These are phyloP conservation scores for Lathyrus aphaca DNA, from an alignment of 306 rosid genomes.

Conservation along the genomic window DNA sequence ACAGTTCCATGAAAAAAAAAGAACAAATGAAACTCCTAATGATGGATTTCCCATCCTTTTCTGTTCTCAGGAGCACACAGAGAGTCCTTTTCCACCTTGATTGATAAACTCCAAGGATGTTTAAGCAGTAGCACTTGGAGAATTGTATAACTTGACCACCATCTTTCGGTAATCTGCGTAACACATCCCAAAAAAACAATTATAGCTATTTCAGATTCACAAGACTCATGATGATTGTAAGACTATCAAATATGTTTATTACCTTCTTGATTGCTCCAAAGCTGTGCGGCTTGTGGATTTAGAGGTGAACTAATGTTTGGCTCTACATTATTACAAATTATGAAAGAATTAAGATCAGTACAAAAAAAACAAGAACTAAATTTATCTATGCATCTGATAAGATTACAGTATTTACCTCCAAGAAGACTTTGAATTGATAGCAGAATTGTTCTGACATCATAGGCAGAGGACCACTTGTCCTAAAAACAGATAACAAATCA, in stretches of 20 bases:
- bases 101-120: conserved; percentile 12
- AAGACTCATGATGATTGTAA: not conserved
- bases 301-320: conserved; percentile 90
- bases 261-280: conserved; percentile 98
- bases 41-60: conserved; percentile 22
- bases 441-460: conserved; percentile 47
- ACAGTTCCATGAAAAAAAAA: not conserved
- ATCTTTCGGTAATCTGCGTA: conserved; percentile 81
- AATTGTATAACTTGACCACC: conserved; percentile 93
- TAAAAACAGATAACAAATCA: not conserved
- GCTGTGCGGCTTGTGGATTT: conserved; percentile 92
- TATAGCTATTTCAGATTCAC: not conserved
- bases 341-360: not conserved
- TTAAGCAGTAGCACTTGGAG: conserved; percentile 48
- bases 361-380: not conserved
- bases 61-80: conserved; percentile 34
- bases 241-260: not conserved
- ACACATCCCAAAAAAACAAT: conserved; percentile 15
- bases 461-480: conserved; percentile 45
- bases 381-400: too few species aligned
- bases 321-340: conserved; percentile 47
- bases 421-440: conserved; percentile 48
- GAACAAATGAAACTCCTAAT: conserved; percentile 20
- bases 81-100: conserved; percentile 1
- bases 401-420: conserved; percentile 57